Conservation (phyloP, 225 moss, liverwort and hornwort species). For the Climacium dendroides region DNA sequence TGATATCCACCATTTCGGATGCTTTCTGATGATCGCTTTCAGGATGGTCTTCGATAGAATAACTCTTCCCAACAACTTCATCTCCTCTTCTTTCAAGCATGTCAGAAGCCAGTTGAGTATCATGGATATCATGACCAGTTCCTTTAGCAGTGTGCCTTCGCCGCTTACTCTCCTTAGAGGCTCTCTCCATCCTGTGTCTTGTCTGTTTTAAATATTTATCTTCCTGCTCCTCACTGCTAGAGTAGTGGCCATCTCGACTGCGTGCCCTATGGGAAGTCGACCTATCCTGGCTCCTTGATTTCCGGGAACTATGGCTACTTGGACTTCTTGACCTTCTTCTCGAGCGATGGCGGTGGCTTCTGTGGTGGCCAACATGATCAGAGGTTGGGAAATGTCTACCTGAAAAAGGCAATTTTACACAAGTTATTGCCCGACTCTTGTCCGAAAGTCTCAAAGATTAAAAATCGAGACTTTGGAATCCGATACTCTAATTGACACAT, state of each 20-base stretch:
- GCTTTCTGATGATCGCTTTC: background rate
- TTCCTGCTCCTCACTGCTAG: slow-evolving; percentile 16
- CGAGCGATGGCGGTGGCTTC: slow-evolving; percentile 13
- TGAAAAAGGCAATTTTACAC: background rate
- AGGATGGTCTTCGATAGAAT: background rate
- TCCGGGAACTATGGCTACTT: background rate
- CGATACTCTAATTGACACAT: background rate
- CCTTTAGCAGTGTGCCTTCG: background rate
- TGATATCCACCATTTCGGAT: background rate
- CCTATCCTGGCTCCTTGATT: slow-evolving; percentile 3
- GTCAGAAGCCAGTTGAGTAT: background rate
- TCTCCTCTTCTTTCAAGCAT: background rate
- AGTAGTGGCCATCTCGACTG: background rate
- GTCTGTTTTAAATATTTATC: background rate
- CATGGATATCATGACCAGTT: background rate
- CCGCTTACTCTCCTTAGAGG: background rate
- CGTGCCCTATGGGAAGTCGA: background rate
- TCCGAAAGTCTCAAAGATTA: background rate
- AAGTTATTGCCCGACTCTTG: background rate
- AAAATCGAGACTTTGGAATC: background rate
- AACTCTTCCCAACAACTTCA: background rate
- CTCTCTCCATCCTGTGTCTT: background rate
- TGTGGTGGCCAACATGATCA: background rate
- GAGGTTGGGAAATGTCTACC: background rate
- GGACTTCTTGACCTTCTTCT: slow-evolving; percentile 17